phyloP scores from a whole-genome alignment of 2,329 filamentous ascomycete genomes.

The Gliomastix tumulicola region DNA sequence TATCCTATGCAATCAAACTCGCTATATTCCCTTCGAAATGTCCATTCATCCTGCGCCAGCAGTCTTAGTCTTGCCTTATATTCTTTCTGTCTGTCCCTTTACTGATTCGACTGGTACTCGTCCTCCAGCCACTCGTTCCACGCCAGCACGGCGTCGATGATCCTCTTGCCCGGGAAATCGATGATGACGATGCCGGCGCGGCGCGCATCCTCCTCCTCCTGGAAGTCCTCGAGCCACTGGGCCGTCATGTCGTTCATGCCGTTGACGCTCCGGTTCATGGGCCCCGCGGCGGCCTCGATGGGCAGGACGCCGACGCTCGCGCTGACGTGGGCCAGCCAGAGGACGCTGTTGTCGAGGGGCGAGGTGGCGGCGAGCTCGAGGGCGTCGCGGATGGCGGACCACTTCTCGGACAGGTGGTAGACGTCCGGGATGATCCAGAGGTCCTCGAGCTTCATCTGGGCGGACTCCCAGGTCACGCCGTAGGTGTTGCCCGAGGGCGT shows the following conservation, averaged over 20 bases:
- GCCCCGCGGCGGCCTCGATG: conserved; percentile 41
- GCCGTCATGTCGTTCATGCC: conserved; percentile 45
- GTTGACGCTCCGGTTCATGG: conserved; percentile 28
- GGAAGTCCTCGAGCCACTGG: conserved; percentile 28
- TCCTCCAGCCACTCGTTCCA: conserved; percentile 25
- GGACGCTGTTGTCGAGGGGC: conserved; percentile 21
- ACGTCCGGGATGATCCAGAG: conserved; percentile 35
- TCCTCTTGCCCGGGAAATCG: conserved; percentile 36
- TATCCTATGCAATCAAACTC: no score
- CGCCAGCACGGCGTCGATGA: conserved; percentile 32
- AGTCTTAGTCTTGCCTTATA: no score
- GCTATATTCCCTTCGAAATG: no score
- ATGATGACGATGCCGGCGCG: conserved; percentile 38
- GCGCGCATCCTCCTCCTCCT: conserved; percentile 14
- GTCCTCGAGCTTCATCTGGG: conserved; percentile 39
- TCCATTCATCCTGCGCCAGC: no score
- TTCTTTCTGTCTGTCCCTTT: no score
- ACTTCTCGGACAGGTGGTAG: conserved; percentile 36
- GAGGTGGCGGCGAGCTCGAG: conserved; percentile 27
- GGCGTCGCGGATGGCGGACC: conserved; percentile 32
- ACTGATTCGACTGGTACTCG: no score
- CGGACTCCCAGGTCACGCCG: conserved; percentile 36
- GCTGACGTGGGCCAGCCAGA: conserved; percentile 40
- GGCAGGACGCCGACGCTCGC: conserved; percentile 40
- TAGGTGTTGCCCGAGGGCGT: conserved; percentile 19